Percentiles rank a stretch among this genome's conserved stretches.
Evolutionary conservation across 1,139 yeast genomes (phyloP).

Genomic region (Saccharomycopsis crataegensis): DNA sequence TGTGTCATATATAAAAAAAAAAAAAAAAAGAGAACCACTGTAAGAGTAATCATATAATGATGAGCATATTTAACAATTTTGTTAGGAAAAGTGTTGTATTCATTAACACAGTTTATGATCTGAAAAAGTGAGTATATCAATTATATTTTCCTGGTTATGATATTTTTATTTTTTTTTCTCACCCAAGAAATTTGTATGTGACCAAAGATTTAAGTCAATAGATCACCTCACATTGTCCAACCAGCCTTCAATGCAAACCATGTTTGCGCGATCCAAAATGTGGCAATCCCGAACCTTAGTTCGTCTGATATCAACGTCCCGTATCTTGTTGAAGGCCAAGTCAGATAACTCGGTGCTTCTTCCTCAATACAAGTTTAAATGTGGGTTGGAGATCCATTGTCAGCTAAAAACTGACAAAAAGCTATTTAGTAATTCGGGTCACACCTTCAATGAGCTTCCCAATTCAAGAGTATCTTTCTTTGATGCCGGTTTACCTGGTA

Average conservation of each 20-base stretch:
- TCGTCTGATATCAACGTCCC: too few relatives aligned
- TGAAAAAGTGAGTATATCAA: too few relatives aligned
- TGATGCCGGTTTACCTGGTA: constrained; percentile 88
- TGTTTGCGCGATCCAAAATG: too few relatives aligned
- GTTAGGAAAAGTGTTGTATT: too few relatives aligned
- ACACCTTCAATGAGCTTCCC: constrained; percentile 40
- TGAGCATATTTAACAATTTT: too few relatives aligned
- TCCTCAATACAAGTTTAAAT: constrained; percentile 42
- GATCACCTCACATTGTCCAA: neutral
- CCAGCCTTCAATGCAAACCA: too few relatives aligned
- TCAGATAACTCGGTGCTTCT: neutral
- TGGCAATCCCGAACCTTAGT: too few relatives aligned
- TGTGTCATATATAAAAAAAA: neutral
- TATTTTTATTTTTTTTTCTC: too few relatives aligned
- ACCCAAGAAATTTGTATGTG: too few relatives aligned
- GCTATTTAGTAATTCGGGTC: constrained; percentile 59
- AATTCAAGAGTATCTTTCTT: constrained; percentile 69
- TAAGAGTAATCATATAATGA: neutral
- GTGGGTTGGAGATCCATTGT: constrained; percentile 92
- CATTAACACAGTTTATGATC: too few relatives aligned
- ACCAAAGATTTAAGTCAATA: neutral
- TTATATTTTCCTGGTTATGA: too few relatives aligned
- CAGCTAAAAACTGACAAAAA: constrained; percentile 71
- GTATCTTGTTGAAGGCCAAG: too few relatives aligned
- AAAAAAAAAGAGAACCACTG: neutral